Percentiles rank a stretch among this genome's conserved stretches.
phyloP scores from a whole-genome alignment of 805 yeast species.

The Wickerhamomyces canadensis region DNA sequence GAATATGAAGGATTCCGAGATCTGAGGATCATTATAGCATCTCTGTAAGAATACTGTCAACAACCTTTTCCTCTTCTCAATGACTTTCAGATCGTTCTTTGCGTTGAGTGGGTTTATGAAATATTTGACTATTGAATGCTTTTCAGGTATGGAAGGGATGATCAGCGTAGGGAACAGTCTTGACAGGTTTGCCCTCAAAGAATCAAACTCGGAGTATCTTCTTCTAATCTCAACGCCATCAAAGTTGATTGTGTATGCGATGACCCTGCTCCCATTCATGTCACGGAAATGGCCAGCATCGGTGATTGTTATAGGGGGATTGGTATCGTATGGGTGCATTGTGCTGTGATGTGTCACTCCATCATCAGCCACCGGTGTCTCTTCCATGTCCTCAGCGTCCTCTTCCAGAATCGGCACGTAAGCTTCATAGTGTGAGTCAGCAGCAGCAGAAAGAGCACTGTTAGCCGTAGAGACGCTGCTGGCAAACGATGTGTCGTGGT shows the following conservation, averaged over 20 bases:
- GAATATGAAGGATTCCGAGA: conserved; percentile 58
- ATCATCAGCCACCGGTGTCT: too few relatives aligned
- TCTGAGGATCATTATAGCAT: conserved; percentile 53
- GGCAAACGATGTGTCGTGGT: neutral
- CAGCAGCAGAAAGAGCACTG: too few relatives aligned
- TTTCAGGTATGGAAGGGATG: conserved; percentile 93
- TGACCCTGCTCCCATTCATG: conserved; percentile 52
- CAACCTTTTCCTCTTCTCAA: conserved; percentile 70
- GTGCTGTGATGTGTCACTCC: too few relatives aligned
- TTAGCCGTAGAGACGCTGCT: neutral
- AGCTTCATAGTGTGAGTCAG: too few relatives aligned
- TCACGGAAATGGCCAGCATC: conserved; percentile 74
- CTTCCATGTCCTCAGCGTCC: too few relatives aligned
- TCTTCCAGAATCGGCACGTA: too few relatives aligned
- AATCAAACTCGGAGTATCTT: conserved; percentile 89
- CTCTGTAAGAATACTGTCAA: conserved; percentile 72
- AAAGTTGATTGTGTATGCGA: conserved; percentile 72
- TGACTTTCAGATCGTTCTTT: conserved; percentile 37
- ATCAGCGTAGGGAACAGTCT: conserved; percentile 75
- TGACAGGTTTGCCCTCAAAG: conserved; percentile 61
- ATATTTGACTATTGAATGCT: conserved; percentile 55
- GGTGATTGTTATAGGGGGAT: conserved; percentile 33
- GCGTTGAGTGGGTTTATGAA: conserved; percentile 38
- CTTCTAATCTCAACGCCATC: conserved; percentile 55
- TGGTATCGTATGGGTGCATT: too few relatives aligned